Evolutionary conservation across 257 asterid species (phyloP).

Genomic region (Solanum ossicruentum): DNA sequence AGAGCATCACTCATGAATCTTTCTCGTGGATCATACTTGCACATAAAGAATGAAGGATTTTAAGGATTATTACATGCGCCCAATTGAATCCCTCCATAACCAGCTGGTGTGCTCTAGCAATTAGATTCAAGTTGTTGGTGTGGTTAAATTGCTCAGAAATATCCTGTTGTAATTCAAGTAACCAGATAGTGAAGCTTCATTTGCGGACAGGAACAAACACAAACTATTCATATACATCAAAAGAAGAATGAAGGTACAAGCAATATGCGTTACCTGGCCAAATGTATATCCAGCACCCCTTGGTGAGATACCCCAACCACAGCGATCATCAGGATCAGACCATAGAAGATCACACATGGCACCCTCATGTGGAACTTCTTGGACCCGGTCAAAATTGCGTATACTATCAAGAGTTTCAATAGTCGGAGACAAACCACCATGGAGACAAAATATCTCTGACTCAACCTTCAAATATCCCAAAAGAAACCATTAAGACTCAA

Average conservation of each 20-base stretch:
- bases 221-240: not conserved
- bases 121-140: slow-evolving; percentile 59
- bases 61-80: slow-evolving; percentile 50
- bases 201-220: not conserved
- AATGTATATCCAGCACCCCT: slow-evolving; percentile 91
- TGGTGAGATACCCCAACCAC: slow-evolving; percentile 90
- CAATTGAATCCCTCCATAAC: slow-evolving; percentile 91
- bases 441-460: slow-evolving; percentile 77
- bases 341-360: slow-evolving; percentile 88
- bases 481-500: not conserved
- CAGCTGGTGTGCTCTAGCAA: slow-evolving; percentile 88
- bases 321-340: slow-evolving; percentile 88
- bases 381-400: slow-evolving; percentile 72
- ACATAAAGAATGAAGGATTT: not conserved
- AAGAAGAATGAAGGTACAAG: not conserved
- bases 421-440: slow-evolving; percentile 78
- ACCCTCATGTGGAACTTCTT: slow-evolving; percentile 89
- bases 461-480: slow-evolving; percentile 37
- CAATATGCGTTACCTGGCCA: slow-evolving; percentile 41
- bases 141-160: slow-evolving; percentile 81
- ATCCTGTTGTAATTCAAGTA: slow-evolving; percentile 28
- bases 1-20: not conserved
- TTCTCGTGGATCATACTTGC: not conserved
- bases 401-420: slow-evolving; percentile 72
- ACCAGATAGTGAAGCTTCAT: not conserved